Conservation (phyloP, 768 basidiomycete species). For the Pleurotus eryngii region DNA sequence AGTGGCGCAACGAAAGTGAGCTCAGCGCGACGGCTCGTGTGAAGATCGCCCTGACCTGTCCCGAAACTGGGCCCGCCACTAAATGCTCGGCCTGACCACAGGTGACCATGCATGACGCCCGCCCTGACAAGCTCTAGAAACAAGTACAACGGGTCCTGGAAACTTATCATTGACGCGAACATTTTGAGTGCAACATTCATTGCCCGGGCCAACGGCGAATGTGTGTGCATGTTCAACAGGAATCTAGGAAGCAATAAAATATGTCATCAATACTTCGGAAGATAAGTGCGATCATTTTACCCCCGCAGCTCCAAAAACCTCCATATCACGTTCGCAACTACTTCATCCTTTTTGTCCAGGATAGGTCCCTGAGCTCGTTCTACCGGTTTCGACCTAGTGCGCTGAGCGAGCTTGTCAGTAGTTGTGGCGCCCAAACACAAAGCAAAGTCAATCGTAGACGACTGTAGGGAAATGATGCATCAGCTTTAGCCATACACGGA, state of each 20-base stretch:
- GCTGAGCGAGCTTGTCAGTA: slow-evolving; percentile 71
- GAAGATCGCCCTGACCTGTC: slow-evolving; percentile 53
- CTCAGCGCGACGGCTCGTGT: slow-evolving; percentile 19
- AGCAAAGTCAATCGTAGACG: slow-evolving; percentile 95
- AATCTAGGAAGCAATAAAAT: slow-evolving; percentile 51
- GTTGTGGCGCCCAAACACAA: slow-evolving; percentile 91
- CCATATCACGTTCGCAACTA: slow-evolving; percentile 98
- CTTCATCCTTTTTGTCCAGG: slow-evolving; percentile 96
- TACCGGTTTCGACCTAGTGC: slow-evolving; percentile 70
- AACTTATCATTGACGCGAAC: slow-evolving; percentile 95
- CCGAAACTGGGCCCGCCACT: slow-evolving; percentile 97
- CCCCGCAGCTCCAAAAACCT: slow-evolving; percentile 94
- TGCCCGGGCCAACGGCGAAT: slow-evolving; percentile 87
- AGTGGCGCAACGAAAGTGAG: slow-evolving; percentile 21
- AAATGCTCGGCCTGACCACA: slow-evolving; percentile 85
- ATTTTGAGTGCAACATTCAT: slow-evolving; percentile 79
- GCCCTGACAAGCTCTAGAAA: slow-evolving; percentile 94
- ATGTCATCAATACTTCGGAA: slow-evolving; percentile 2
- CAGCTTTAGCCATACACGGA: slow-evolving; percentile 22
- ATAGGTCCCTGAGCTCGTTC: slow-evolving; percentile 25
- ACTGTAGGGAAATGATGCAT: slow-evolving; percentile 43
- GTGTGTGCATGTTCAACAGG: slow-evolving; percentile 82
- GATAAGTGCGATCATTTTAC: slow-evolving; percentile 37
- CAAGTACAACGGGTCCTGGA: slow-evolving; percentile 94
- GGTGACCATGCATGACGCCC: slow-evolving; percentile 93